A percentile compares a stretch with the other conserved stretches of the same genome.
phyloP scores from a whole-genome alignment of 2,329 filamentous ascomycete genomes.

The Diplodia mutila region DNA sequence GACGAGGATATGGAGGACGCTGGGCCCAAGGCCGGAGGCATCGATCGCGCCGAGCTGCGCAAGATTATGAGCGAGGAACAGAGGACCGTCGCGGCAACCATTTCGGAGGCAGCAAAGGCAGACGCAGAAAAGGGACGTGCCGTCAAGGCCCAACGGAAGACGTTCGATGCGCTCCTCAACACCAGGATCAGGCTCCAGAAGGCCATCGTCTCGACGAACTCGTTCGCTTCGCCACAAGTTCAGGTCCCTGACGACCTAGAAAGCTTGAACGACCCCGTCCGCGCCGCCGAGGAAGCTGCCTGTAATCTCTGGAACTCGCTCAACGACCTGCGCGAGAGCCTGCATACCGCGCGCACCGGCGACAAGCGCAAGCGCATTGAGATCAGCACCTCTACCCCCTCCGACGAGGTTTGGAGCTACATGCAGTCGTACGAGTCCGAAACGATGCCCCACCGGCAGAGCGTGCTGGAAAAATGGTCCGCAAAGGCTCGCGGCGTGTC shows the following conservation, averaged over 20 bases:
- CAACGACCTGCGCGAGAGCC: conserved; percentile 67
- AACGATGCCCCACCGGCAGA: conserved; percentile 65
- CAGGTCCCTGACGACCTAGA: conserved; percentile 39
- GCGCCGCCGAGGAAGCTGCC: conserved; percentile 83
- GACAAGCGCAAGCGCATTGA: conserved; percentile 62
- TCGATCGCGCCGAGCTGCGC: conserved; percentile 62
- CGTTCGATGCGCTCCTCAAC: conserved; percentile 88
- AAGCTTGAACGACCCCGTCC: conserved; percentile 56
- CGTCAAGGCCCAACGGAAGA: conserved; percentile 81
- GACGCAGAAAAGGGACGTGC: conserved; percentile 86
- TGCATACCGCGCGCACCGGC: conserved; percentile 58
- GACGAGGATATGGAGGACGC: conserved; percentile 30
- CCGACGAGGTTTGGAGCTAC: conserved; percentile 70
- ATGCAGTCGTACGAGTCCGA: conserved; percentile 69
- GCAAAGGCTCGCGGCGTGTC: conserved; percentile 70
- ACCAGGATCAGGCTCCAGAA: conserved; percentile 92
- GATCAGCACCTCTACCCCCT: conserved; percentile 61
- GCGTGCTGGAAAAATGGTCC: conserved; percentile 88
- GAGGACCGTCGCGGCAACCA: conserved; percentile 65
- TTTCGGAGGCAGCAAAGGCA: conserved; percentile 69
- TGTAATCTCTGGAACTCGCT: conserved; percentile 83
- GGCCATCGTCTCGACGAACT: conserved; percentile 80
- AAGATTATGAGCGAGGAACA: conserved; percentile 71
- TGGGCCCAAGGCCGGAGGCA: conserved; percentile 27
- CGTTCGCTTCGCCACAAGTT: conserved; percentile 55